Base-by-base conservation (phyloP, 164 flowering plant genomes). In the Macadamia integrifolia region DNA sequence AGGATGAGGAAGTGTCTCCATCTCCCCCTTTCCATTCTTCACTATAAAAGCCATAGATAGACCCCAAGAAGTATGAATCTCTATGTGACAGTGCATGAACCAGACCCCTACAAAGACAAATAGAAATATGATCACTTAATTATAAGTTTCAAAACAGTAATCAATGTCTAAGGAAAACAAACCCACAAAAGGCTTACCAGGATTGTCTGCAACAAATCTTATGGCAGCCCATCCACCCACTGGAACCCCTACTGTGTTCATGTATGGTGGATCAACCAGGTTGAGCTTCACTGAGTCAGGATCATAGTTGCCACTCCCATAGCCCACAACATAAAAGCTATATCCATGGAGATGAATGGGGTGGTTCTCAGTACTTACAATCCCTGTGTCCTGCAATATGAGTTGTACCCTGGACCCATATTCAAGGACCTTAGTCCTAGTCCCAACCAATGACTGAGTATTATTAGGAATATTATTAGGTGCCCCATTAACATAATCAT, bases 161-260 rank as follows among this genome's bases (percentile, higher is more conserved):
- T 23, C 23, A 23, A 23, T 23, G 23, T 23, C 23, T 23, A 23
- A 23, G 23, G 23, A 23, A 23, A 23, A 23, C 23, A 23, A 23
- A 23, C 23, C 40, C 40, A 35, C 35, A 35, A 6, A 12, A 66
- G 6, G 6, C 67, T 14, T 75, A 83, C 96, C 96, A 65, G 96
- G 96, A 79, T 90, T 90, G 58, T 88, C 84, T 1, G 96, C 93
- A 0, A 71, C 61, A 48, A 90, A 86, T 31, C 96, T 72, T 29
- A 90, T 83, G 1, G 81, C 92, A 9, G 91, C 88, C 96, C 96
- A 90, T 67, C 93, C 96, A 6, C 90, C 96, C 0, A 80, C 86
- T 0, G 96, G 96, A 29, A 90, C 92, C 52, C 85, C 88, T 10
- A 88, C 72, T 2, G 91, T 86, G 76, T 88, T 90, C 86, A 80